A percentile compares a stretch with the other conserved stretches of the same genome.
phyloP scores from a whole-genome alignment of 768 basidiomycete species.

The Kondoa malvinella region DNA sequence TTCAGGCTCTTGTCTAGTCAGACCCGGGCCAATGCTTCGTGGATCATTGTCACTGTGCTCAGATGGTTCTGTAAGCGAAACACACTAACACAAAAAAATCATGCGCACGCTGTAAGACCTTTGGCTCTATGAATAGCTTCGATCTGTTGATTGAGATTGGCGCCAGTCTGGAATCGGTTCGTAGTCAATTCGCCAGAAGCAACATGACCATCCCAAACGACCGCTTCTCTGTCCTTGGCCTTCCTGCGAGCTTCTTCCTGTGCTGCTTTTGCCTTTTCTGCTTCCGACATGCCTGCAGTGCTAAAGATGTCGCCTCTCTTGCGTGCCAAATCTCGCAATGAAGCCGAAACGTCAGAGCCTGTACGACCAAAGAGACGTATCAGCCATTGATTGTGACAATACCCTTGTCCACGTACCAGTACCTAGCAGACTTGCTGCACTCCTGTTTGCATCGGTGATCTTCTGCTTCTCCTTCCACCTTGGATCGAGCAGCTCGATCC shows the following conservation, averaged over 20 bases:
- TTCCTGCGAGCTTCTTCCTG: conserved; percentile 69
- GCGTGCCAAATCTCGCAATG: conserved; percentile 77
- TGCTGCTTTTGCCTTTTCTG: conserved; percentile 49
- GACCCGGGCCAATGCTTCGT: background rate
- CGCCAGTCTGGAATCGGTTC: conserved; percentile 80
- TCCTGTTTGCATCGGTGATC: conserved; percentile 69
- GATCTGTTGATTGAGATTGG: conserved; percentile 95
- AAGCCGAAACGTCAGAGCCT: conserved; percentile 78
- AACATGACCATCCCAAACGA: conserved; percentile 97
- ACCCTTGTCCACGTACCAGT: conserved; percentile 26
- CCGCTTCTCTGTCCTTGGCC: conserved; percentile 77
- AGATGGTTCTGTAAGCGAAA: background rate
- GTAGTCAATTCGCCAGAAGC: conserved; percentile 78
- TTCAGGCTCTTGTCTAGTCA: conserved; percentile 2
- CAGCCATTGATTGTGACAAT: background rate
- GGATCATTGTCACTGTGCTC: conserved; percentile 16
- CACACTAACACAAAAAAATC: background rate
- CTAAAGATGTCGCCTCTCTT: conserved; percentile 98
- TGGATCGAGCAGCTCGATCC: conserved; percentile 92
- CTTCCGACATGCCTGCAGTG: conserved; percentile 79
- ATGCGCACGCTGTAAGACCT: conserved; percentile 39
- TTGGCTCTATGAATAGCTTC: conserved; percentile 81
- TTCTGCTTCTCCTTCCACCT: conserved; percentile 95
- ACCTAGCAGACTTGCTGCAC: conserved; percentile 35
- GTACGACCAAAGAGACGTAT: conserved; percentile 32